Percentiles rank a stretch among this genome's conserved stretches.
These are phyloP conservation scores for Neoconidiobolus thromboides DNA, from an alignment of 371 early-diverging fungal genomes.

Conservation along the genomic window DNA sequence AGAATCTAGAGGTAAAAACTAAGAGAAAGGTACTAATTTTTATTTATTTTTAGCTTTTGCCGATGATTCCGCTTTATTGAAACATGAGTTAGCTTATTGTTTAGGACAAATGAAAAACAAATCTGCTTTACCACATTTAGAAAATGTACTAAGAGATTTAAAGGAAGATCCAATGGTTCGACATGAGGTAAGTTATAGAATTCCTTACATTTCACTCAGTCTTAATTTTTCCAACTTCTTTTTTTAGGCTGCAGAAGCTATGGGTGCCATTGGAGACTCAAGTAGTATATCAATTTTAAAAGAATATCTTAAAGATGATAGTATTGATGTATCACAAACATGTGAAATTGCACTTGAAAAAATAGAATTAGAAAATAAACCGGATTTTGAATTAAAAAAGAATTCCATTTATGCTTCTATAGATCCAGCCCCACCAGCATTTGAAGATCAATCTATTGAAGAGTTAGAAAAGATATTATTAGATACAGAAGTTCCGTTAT, in stretches of 20 bases:
- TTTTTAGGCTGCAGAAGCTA: slow-evolving; percentile 82
- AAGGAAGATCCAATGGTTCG: slow-evolving; percentile 91
- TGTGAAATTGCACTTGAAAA: slow-evolving; percentile 86
- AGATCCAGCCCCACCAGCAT: slow-evolving; percentile 82
- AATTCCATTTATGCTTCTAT: slow-evolving; percentile 43
- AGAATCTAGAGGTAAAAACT: not conserved
- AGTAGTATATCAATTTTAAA: slow-evolving; percentile 45
- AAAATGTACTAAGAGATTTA: slow-evolving; percentile 38
- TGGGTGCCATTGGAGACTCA: slow-evolving; percentile 78
- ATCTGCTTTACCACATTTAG: slow-evolving; percentile 55
- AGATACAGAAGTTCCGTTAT: slow-evolving; percentile 53
- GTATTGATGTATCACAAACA: slow-evolving; percentile 72
- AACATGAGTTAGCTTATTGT: slow-evolving; percentile 98
- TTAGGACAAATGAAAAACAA: slow-evolving; percentile 94
- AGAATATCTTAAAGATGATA: slow-evolving; percentile 42
- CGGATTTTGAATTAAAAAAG: slow-evolving; percentile 6
- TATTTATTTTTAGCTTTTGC: slow-evolving; percentile 32
- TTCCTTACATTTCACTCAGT: slow-evolving; percentile 7
- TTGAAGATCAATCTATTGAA: slow-evolving; percentile 27
- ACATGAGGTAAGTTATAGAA: slow-evolving; percentile 59
- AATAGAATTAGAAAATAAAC: slow-evolving; percentile 35
- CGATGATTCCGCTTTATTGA: slow-evolving; percentile 82
- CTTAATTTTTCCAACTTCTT: slow-evolving; percentile 1
- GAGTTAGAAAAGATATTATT: slow-evolving; percentile 47
- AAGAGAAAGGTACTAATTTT: slow-evolving; percentile 1